Base-by-base conservation (phyloP, 1,139 yeast genomes). In the Trichomonascaceae sp. region DNA sequence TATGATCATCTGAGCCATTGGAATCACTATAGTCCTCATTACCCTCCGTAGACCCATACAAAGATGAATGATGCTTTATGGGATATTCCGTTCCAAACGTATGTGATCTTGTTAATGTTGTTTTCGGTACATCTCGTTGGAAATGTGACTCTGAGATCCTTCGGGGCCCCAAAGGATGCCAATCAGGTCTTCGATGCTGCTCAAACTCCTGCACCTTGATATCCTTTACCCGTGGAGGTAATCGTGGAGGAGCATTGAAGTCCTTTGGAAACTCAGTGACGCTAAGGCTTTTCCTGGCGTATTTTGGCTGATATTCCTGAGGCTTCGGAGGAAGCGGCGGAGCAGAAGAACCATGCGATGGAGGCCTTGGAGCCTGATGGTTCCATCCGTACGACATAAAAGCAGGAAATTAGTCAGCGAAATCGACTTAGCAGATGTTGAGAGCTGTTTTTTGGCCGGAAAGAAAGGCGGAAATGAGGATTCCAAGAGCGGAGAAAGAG, bases 241-340 rank as follows among this genome's bases (percentile, higher is more conserved):
- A 15, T 17, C 38, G 36, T 15, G 49, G 53, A 39, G 53, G 50
- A 15, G n/a, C 43, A 15, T 46, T 17, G 27, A 13, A 32, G 32
- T 32, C 27, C 43, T 15, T 30, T 32, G 24, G 43, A 36, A n/a
- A 13, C 22, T 30, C 30, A 5, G 27, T n/a, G 15, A 13, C 41
- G 8, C 41, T 36, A 13, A 36, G 41, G 17, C 41, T 36, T 13
- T 36, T 36, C 8, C 41, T 36, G n/a, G n/a, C n/a, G 15, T 13
- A 36, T 8, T 15, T 27, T 9, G 24, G 15, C 39, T 17, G 41
- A 12, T 32, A 27, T 13, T 36, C 38, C 22, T n/a, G 60, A 10
- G 62, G 62, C 45, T 59, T 57, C 12, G 61, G 61, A 18, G 63
- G 63, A 15, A 60, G 47, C 13, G 62, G 60, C 3, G 63, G 63